Percentiles rank a stretch among this genome's conserved stretches.
Evolutionary conservation across 192 early-diverging fungal species (phyloP).

Genomic region (Mortierella hygrophila): DNA sequence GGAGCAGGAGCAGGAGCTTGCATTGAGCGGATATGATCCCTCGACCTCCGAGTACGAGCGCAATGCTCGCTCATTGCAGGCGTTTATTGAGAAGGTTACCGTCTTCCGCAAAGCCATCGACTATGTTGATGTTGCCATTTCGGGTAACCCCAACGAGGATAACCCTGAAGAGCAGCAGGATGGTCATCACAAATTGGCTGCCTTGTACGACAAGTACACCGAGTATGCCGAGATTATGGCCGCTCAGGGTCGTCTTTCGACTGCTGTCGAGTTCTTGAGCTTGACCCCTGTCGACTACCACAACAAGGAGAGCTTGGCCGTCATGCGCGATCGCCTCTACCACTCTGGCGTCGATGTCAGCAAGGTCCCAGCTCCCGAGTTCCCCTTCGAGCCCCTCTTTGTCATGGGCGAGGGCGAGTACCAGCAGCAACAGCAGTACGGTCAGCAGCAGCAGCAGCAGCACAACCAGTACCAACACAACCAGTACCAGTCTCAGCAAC

Average conservation of each 20-base stretch:
- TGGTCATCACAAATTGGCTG: slow-evolving; percentile 64
- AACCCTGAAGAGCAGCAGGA: slow-evolving; percentile 53
- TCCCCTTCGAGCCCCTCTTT: slow-evolving; percentile 75
- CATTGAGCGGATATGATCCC: slow-evolving; percentile 24
- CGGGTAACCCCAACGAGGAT: slow-evolving; percentile 57
- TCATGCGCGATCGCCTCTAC: slow-evolving; percentile 82
- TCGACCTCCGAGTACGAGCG: slow-evolving; percentile 56
- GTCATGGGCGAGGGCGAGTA: slow-evolving; percentile 63
- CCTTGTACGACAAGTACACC: slow-evolving; percentile 86
- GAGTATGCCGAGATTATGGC: slow-evolving; percentile 88
- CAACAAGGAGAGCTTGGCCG: slow-evolving; percentile 64
- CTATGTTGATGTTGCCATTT: slow-evolving; percentile 85
- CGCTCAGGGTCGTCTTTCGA: slow-evolving; percentile 79
- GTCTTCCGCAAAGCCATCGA: slow-evolving; percentile 94
- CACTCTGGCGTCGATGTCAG: slow-evolving; percentile 62
- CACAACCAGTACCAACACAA: slow-evolving; percentile 7
- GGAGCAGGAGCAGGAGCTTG: slow-evolving; percentile 66
- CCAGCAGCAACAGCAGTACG: slow-evolving; percentile 36
- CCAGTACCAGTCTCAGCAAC: slow-evolving; percentile 39
- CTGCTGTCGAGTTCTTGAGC: slow-evolving; percentile 84
- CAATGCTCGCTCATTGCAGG: slow-evolving; percentile 73
- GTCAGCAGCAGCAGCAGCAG: slow-evolving; percentile 37
- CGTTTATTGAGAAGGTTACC: slow-evolving; percentile 90
- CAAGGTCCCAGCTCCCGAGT: slow-evolving; percentile 61
- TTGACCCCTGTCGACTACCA: slow-evolving; percentile 78